phyloP scores from a whole-genome alignment of 352 stramenopile species.

The Plasmopara viticola region DNA sequence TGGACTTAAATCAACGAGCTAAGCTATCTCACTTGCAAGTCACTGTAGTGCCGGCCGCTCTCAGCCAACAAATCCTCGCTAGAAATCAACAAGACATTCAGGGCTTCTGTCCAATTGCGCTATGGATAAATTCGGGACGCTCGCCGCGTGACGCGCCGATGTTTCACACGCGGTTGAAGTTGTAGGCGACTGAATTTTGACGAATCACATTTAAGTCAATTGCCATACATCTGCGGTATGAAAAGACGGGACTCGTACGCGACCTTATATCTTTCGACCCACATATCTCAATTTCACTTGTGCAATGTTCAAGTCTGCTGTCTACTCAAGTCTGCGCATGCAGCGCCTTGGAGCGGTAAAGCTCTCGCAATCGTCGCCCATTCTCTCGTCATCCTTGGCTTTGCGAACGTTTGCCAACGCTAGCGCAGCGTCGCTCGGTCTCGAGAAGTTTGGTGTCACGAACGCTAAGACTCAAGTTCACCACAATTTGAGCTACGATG shows the following conservation, averaged over 20 bases:
- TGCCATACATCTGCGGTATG: too few species aligned
- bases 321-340: conserved; percentile 49
- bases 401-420: conserved; percentile 41
- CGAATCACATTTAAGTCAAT: conserved; percentile 4
- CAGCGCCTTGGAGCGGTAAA: conserved; percentile 44
- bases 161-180: conserved; percentile 23
- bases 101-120: background rate
- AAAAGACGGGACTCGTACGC: background rate
- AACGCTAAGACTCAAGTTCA: conserved; percentile 88
- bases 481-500: conserved; percentile 94
- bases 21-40: too few species aligned
- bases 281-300: conserved; percentile 40
- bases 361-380: conserved; percentile 22
- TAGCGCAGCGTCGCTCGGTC: conserved; percentile 39
- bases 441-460: conserved; percentile 89
- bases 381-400: conserved; percentile 24
- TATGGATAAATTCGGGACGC: conserved; percentile 15
- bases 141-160: conserved; percentile 19
- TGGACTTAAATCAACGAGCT: too few species aligned
- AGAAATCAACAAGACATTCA: background rate
- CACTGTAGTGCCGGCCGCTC: too few species aligned
- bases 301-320: conserved; percentile 51
- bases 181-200: conserved; percentile 4
- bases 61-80: too few species aligned
- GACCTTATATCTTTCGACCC: conserved; percentile 19